Base-by-base conservation (phyloP, 2,329 filamentous ascomycete species). In the Plenodomus lindquistii region DNA sequence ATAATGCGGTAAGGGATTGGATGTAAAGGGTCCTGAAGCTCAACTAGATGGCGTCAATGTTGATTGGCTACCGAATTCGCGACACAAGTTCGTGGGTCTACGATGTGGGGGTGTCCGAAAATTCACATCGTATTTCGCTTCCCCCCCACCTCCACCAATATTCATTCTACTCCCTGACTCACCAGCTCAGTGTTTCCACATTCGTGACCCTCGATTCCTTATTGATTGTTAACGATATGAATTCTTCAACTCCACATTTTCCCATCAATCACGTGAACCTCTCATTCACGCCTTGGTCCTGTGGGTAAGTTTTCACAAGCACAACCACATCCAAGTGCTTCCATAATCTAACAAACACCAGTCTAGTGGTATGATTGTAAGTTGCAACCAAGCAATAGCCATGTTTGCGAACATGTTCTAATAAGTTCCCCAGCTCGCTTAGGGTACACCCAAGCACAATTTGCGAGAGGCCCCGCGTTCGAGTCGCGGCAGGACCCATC, bases 391-490 rank as follows among this genome's bases (percentile, higher is more conserved):
- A 17, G 8, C 4, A 24, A 18, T 10, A 5, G 5, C 22, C 9
- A 5, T 19, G n/a, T 34, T 13, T 6, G n/a, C 16, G 13, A 41
- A 6, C 16, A 6, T 22, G n/a, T 15, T 18, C 37, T 36, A 40
- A 40, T 35, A 22, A 7, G 9, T 29, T n/a, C n/a, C 6, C 15
- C 37, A 49, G 46, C 49, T 43, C 44, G 47, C 46, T 43, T 49
- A 52, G 49, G 52, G 46, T 43, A 42, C 20, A 39, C 40, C 45
- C 52, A 21, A 55, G 50, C 46, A 53, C n/a, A 27, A 38, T 13
- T 50, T 56, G 53, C 53, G 53, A 56, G 53, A 56, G 53, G 53
- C 44, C 53, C 53, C 53, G 53, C 46, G 50, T 56, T 56, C 53
- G 53, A 56, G 50, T 56, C 50, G 50, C 53, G 53, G 53, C 44